Base-by-base conservation (phyloP, 2,329 filamentous ascomycete genomes). In the Pestalotiopsis sp. region DNA sequence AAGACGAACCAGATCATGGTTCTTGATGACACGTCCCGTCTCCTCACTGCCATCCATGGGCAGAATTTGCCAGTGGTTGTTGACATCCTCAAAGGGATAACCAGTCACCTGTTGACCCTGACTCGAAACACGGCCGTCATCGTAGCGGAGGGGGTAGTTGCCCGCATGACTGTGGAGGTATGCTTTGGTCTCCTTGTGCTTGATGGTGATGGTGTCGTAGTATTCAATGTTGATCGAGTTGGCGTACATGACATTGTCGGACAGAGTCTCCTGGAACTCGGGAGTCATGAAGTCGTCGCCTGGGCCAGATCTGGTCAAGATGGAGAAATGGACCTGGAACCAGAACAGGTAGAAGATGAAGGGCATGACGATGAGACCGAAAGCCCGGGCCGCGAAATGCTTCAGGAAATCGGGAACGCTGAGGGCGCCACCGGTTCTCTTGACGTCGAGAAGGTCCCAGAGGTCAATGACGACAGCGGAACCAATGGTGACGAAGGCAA, bases 321-420 rank as follows among this genome's bases (percentile, higher is more conserved):
- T 93, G 59, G 93, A 87, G 80, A 99, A 99, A 83, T 99, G 96
- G 38, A 99, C 95, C 86, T 99, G 96, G 91, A 99, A 99, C 96
- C 96, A 99, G 87, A 99, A 98, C 61, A 99, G 89, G 82, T 99
- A 99, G 83, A 99, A 97, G 77, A 98, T 86, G 86, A 99, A 98
- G 14, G 96, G 96, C 73, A 98, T 89, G 73, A 97, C 80, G 75
- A 98, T 93, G 68, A 99, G 86, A 14, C 93, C 95, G 72, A 97
- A 85, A n/a, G 91, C 89, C 66, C 96, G 93, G 71, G 96, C 96
- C 52, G 85, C 88, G 79, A 99, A 97, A 82, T 99, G 96, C 84
- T 97, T 95, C 73, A 86, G 89, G 79, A 98, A 98, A 57, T 93
- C 87, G 63, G 89, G 85, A 74, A 99, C 86, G 75, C 85, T 91